Percentiles rank a stretch among this genome's conserved stretches.
Evolutionary conservation across 345 rosid species (phyloP).

Genomic region (Eucalyptus melliodora): DNA sequence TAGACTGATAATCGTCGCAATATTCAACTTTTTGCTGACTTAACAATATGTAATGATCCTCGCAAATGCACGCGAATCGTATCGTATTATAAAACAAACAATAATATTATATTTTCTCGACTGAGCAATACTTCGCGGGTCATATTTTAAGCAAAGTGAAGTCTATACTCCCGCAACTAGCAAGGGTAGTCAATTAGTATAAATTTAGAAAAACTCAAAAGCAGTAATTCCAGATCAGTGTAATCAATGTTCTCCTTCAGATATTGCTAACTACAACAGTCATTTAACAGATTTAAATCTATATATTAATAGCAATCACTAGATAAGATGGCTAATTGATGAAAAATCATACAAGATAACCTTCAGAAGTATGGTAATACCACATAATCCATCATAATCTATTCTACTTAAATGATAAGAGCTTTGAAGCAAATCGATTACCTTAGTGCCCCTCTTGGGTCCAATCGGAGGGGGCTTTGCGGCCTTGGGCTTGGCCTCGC

Average conservation of each 20-base stretch:
- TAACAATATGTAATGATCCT: background rate
- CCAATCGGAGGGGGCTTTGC: slow-evolving; percentile 16
- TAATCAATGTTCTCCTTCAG: background rate
- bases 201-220: background rate
- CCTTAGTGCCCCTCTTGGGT: slow-evolving; percentile 16
- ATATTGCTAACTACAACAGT: background rate
- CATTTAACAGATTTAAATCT: background rate
- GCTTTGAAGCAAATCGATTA: background rate
- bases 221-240: background rate
- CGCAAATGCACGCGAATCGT: background rate
- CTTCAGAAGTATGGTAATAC: background rate
- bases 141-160: background rate
- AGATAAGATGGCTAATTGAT: background rate
- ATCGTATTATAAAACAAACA: background rate
- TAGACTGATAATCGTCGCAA: background rate
- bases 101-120: background rate
- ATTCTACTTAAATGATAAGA: background rate
- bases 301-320: background rate
- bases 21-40: background rate
- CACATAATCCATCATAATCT: background rate
- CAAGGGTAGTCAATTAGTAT: background rate
- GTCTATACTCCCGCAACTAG: background rate
- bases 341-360: background rate
- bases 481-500: background rate
- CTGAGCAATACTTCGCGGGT: background rate